Conservation (phyloP, 257 asterid genomes). For the Capsicum baccatum region DNA sequence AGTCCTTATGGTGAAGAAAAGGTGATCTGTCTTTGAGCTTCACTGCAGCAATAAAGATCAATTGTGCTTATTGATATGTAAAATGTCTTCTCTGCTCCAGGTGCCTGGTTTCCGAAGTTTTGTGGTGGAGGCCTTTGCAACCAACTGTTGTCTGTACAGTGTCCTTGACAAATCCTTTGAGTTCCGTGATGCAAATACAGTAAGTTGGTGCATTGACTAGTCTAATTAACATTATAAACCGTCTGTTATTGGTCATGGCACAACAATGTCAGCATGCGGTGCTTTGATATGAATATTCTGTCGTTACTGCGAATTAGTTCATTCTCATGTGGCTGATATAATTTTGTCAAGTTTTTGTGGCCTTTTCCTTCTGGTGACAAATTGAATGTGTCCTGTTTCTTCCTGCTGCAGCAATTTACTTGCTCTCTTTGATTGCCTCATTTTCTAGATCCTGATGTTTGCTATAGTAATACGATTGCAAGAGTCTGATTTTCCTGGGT, state of each 20-base stretch:
- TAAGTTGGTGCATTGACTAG: conserved; percentile 50
- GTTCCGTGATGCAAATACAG: conserved; percentile 89
- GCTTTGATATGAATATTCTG: conserved; percentile 23
- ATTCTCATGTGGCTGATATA: neutral
- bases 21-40: conserved; percentile 49
- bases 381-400: conserved; percentile 6
- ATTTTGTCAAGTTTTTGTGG: neutral
- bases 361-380: neutral
- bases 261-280: neutral
- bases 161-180: conserved; percentile 93
- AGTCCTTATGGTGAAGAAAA: conserved; percentile 66
- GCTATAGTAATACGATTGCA: neutral
- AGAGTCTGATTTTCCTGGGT: neutral
- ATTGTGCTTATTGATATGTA: conserved; percentile 38
- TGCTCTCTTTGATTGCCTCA: neutral
- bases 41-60: neutral
- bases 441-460: neutral
- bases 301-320: neutral
- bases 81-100: conserved; percentile 48
- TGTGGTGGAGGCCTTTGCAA: conserved; percentile 77
- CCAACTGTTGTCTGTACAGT: conserved; percentile 87
- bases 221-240: neutral
- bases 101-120: conserved; percentile 87
- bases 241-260: neutral
- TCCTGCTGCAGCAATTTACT: conserved; percentile 18